Percentiles rank a stretch among this genome's conserved stretches.
Evolutionary conservation across 495 filamentous ascomycete species (phyloP).

Genomic region (Diplogelasinospora grovesii): DNA sequence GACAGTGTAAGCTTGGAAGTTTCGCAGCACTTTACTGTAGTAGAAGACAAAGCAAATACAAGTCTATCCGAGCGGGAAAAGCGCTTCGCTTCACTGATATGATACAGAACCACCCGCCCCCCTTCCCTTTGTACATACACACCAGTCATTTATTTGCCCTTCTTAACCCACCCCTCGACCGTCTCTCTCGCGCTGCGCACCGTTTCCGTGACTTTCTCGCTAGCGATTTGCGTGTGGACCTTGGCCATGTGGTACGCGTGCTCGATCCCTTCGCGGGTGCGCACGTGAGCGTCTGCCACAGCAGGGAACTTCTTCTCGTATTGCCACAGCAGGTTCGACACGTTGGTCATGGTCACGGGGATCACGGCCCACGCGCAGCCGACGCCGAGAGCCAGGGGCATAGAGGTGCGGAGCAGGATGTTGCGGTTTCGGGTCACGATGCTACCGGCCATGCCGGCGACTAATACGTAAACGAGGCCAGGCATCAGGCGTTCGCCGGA

Average conservation of each 20-base stretch:
- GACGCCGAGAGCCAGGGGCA: slow-evolving; percentile 66
- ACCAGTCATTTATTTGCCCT: slow-evolving; percentile 56
- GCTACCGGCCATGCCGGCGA: slow-evolving; percentile 84
- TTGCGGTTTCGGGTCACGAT: slow-evolving; percentile 83
- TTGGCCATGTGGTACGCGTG: slow-evolving; percentile 61
- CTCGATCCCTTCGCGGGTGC: slow-evolving; percentile 56
- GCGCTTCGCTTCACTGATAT: background rate
- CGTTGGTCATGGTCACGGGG: slow-evolving; percentile 77
- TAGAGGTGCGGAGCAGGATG: slow-evolving; percentile 63
- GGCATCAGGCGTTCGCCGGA: slow-evolving; percentile 79
- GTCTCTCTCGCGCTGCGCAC: slow-evolving; percentile 64
- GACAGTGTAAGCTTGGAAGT: no score
- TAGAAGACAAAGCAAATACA: no score
- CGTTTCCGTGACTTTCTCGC: slow-evolving; percentile 69
- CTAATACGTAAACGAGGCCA: slow-evolving; percentile 79
- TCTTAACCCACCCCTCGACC: slow-evolving; percentile 82
- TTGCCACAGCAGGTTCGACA: slow-evolving; percentile 73
- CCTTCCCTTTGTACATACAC: background rate
- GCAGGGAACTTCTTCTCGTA: slow-evolving; percentile 83
- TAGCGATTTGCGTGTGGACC: slow-evolving; percentile 62
- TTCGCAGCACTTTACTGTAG: no score
- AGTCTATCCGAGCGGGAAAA: slow-evolving; percentile 8
- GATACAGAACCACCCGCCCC: slow-evolving; percentile 1
- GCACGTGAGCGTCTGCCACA: slow-evolving; percentile 69
- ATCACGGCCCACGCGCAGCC: slow-evolving; percentile 68